phyloP scores from a whole-genome alignment of 352 stramenopile species.

The Peronospora destructor region DNA sequence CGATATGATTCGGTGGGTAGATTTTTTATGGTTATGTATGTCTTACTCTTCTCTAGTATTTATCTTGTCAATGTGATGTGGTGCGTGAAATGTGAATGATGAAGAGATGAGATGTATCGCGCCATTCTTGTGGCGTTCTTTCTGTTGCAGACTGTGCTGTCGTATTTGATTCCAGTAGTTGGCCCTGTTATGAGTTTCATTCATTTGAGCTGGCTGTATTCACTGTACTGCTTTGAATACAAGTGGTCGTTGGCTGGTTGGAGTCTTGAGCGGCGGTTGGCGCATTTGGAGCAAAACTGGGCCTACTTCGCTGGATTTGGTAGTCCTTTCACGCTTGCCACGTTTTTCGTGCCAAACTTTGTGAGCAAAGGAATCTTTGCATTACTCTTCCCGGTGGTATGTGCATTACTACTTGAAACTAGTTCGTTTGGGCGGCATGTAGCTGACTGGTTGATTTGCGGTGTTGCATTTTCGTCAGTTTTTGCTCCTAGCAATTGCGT shows the following conservation, averaged over 20 bases:
- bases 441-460: background rate
- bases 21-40: background rate
- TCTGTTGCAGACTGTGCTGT: constrained; percentile 76
- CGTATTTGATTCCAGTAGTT: constrained; percentile 71
- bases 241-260: constrained; percentile 85
- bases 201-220: constrained; percentile 84
- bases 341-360: constrained; percentile 87
- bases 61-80: constrained; percentile 1
- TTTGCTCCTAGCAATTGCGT: constrained; percentile 73
- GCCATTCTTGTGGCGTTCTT: constrained; percentile 85
- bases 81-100: background rate
- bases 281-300: constrained; percentile 82
- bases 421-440: background rate
- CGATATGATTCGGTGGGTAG: constrained; percentile 79
- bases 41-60: background rate
- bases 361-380: constrained; percentile 87
- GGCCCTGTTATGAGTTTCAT: constrained; percentile 76
- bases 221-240: constrained; percentile 89
- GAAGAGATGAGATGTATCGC: constrained; percentile 76
- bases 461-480: constrained; percentile 38
- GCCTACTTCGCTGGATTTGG: constrained; percentile 85
- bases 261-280: constrained; percentile 74
- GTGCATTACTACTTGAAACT: constrained; percentile 2
- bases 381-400: constrained; percentile 78
- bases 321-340: constrained; percentile 80